phyloP scores from a whole-genome alignment of 192 early-diverging fungal species.

The Backusella parvicylindrica region DNA sequence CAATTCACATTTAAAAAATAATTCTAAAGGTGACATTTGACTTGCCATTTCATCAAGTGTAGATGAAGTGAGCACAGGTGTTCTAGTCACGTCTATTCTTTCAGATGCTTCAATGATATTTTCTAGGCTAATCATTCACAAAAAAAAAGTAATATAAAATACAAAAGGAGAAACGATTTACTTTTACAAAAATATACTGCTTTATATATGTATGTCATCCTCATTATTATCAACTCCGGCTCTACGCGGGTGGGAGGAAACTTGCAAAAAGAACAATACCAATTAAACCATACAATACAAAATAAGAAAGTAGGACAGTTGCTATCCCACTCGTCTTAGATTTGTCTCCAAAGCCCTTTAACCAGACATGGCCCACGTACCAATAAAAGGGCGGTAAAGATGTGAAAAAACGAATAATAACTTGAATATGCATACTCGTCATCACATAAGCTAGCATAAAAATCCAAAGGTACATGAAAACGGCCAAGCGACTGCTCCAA shows the following conservation, averaged over 20 bases:
- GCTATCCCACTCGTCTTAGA: conserved; percentile 5
- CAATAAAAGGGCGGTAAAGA: conserved; percentile 78
- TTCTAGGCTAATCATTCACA: background rate
- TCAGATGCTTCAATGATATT: conserved; percentile 33
- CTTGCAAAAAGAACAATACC: conserved; percentile 81
- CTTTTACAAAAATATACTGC: background rate
- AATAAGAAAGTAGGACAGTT: conserved; percentile 53
- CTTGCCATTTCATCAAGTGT: conserved; percentile 30
- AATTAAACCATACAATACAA: conserved; percentile 70
- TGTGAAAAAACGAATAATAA: conserved; percentile 84
- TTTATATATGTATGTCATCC: background rate
- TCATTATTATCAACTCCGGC: background rate
- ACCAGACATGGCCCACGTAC: conserved; percentile 53
- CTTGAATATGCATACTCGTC: conserved; percentile 87
- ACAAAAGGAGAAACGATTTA: background rate
- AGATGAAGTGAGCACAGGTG: conserved; percentile 41
- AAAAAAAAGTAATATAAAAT: background rate
- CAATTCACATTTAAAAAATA: conserved; percentile 57
- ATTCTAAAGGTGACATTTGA: background rate
- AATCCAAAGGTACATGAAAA: conserved; percentile 65
- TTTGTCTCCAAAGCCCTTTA: background rate
- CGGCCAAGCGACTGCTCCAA: background rate
- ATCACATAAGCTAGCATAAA: conserved; percentile 56
- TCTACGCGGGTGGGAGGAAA: conserved; percentile 85
- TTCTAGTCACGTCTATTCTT: conserved; percentile 40